Conservation (phyloP, 2,329 filamentous ascomycete species). For the Parasarocladium wereldwijsianum region DNA sequence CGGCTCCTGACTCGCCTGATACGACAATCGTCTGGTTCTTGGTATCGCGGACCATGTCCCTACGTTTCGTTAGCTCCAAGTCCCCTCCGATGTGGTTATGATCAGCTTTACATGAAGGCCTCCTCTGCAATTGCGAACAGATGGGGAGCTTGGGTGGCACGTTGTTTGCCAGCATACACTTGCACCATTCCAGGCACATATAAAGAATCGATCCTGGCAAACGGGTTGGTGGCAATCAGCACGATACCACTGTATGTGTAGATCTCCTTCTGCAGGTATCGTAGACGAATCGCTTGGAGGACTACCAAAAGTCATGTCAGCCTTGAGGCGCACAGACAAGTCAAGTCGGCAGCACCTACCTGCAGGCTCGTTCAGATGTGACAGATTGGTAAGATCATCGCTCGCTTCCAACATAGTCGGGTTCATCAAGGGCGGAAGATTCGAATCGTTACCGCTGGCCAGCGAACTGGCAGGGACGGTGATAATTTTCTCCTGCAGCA, state of each 20-base stretch:
- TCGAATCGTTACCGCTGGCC: slow-evolving; percentile 59
- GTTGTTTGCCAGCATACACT: slow-evolving; percentile 92
- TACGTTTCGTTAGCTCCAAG: slow-evolving; percentile 22
- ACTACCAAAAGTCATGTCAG: slow-evolving; percentile 38
- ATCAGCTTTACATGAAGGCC: slow-evolving; percentile 71
- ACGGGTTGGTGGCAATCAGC: slow-evolving; percentile 95
- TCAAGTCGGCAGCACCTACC: slow-evolving; percentile 36
- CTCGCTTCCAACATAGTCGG: slow-evolving; percentile 95
- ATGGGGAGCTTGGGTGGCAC: slow-evolving; percentile 93
- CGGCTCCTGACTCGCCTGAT: slow-evolving; percentile 96
- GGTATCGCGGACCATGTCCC: slow-evolving; percentile 90
- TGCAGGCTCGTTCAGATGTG: slow-evolving; percentile 94
- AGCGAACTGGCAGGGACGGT: slow-evolving; percentile 65
- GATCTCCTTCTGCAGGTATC: slow-evolving; percentile 97
- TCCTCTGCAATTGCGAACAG: slow-evolving; percentile 98
- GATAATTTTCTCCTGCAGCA: slow-evolving; percentile 56
- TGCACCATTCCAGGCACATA: slow-evolving; percentile 99
- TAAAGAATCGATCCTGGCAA: slow-evolving; percentile 90
- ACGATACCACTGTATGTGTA: slow-evolving; percentile 99
- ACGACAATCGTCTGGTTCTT: slow-evolving; percentile 98
- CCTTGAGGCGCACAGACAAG: slow-evolving; percentile 5
- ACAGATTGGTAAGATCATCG: slow-evolving; percentile 93
- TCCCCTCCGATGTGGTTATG: not conserved
- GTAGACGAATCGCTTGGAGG: slow-evolving; percentile 89
- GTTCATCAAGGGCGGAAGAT: slow-evolving; percentile 90